Percentiles rank a stretch among this genome's conserved stretches.
These are phyloP conservation scores for Dispira parvispora DNA, from an alignment of 192 early-diverging fungal species.

Conservation along the genomic window DNA sequence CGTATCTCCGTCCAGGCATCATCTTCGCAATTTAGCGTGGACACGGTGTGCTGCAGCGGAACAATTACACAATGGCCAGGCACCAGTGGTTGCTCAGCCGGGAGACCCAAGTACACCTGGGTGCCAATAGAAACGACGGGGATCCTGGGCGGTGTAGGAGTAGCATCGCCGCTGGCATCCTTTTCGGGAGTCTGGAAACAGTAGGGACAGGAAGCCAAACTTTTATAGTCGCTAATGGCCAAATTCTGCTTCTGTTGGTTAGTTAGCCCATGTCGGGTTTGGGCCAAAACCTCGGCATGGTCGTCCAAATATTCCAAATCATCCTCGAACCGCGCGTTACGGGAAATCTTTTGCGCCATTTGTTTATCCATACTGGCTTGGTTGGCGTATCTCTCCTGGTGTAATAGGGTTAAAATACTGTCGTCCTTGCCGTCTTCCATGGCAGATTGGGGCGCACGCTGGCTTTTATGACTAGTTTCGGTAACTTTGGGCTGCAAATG, in stretches of 20 bases:
- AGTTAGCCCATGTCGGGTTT: slow-evolving; percentile 32
- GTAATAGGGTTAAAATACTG: background rate
- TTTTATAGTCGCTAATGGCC: slow-evolving; percentile 54
- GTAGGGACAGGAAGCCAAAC: slow-evolving; percentile 52
- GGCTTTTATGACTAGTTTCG: background rate
- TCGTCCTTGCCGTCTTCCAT: slow-evolving; percentile 9
- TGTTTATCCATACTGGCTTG: background rate
- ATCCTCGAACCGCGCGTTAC: slow-evolving; percentile 16
- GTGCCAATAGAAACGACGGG: slow-evolving; percentile 64
- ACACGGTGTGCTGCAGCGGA: slow-evolving; percentile 66
- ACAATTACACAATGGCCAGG: slow-evolving; percentile 85
- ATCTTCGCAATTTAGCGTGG: slow-evolving; percentile 77
- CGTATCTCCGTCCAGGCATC: slow-evolving; percentile 85
- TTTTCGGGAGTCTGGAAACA: slow-evolving; percentile 46
- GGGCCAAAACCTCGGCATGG: slow-evolving; percentile 54
- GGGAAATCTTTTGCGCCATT: slow-evolving; percentile 8
- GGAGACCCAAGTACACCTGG: slow-evolving; percentile 62
- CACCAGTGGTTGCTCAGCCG: slow-evolving; percentile 50
- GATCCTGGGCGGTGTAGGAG: slow-evolving; percentile 40
- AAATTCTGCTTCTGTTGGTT: slow-evolving; percentile 46
- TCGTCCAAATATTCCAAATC: slow-evolving; percentile 91
- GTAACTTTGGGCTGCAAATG: background rate
- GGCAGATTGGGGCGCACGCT: background rate
- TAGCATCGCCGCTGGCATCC: slow-evolving; percentile 14
- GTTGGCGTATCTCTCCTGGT: slow-evolving; percentile 11